A percentile compares a stretch with the other conserved stretches of the same genome.
phyloP scores from a whole-genome alignment of 2,329 filamentous ascomycete genomes.

The Penicillium sp. region DNA sequence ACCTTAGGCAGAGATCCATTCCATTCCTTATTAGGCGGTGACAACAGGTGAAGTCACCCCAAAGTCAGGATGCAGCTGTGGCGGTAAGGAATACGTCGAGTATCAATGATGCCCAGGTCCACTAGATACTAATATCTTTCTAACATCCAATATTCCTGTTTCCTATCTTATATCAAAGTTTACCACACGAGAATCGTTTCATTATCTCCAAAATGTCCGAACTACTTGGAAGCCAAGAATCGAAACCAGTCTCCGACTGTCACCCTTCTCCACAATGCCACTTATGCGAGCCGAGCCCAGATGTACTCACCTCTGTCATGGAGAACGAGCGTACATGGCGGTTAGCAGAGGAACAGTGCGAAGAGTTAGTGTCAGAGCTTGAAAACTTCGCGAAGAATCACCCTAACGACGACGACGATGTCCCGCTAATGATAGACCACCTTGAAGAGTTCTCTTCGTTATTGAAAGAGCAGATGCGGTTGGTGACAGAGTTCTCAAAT shows the following conservation, averaged over 20 bases:
- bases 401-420: not conserved
- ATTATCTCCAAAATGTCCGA: slow-evolving; percentile 9
- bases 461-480: slow-evolving; percentile 1
- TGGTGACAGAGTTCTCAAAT: not conserved
- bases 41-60: too few species aligned
- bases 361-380: not conserved
- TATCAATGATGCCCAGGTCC: slow-evolving; percentile 2
- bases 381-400: not conserved
- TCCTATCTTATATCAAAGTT: not conserved
- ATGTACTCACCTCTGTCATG: slow-evolving; percentile 9
- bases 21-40: not conserved
- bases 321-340: slow-evolving; percentile 7
- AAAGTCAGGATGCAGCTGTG: too few species aligned
- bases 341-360: not conserved
- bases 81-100: too few species aligned
- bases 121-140: slow-evolving; percentile 1
- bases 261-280: slow-evolving; percentile 7
- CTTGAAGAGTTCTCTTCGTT: not conserved
- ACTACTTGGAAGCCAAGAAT: slow-evolving; percentile 8
- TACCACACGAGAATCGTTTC: slow-evolving; percentile 4
- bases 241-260: slow-evolving; percentile 5
- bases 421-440: not conserved
- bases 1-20: not conserved
- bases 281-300: slow-evolving; percentile 4
- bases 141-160: too few species aligned